Evolutionary conservation across 371 early-diverging fungal species (phyloP).

Genomic region (Mortierella sp.): DNA sequence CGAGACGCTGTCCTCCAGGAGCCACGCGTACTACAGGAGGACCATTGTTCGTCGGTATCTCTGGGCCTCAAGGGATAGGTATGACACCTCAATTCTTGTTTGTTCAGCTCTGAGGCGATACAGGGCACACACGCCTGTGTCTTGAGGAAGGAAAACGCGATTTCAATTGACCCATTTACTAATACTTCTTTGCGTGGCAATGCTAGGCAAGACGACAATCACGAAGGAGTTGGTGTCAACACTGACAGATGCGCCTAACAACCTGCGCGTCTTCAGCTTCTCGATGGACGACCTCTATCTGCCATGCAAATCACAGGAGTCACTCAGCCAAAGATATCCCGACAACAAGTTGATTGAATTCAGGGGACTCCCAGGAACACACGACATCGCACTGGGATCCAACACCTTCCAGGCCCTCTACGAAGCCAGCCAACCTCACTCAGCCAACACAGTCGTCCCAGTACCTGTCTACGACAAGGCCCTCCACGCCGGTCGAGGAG

Average conservation of each 20-base stretch:
- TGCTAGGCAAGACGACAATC: conserved; percentile 76
- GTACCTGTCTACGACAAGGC: conserved; percentile 91
- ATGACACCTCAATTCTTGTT: neutral
- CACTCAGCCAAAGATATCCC: conserved; percentile 64
- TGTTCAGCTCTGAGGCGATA: neutral
- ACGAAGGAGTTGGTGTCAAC: conserved; percentile 63
- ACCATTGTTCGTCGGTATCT: conserved; percentile 80
- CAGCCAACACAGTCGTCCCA: conserved; percentile 23
- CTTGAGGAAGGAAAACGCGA: conserved; percentile 6
- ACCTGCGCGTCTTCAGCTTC: conserved; percentile 71
- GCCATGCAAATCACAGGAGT: conserved; percentile 71
- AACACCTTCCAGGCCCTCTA: conserved; percentile 65
- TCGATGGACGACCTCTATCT: conserved; percentile 94
- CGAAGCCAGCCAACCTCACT: conserved; percentile 31
- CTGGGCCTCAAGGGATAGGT: conserved; percentile 87
- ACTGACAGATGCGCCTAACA: conserved; percentile 61
- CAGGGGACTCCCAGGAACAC: conserved; percentile 93
- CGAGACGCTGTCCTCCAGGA: conserved; percentile 37
- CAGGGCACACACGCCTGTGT: too few relatives aligned
- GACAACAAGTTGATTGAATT: conserved; percentile 79
- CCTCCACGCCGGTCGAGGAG: conserved; percentile 82
- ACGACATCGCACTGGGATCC: conserved; percentile 78
- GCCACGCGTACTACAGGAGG: conserved; percentile 37
- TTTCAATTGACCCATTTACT: neutral
- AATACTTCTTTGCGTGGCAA: neutral